A percentile compares a stretch with the other conserved stretches of the same genome.
phyloP scores from a whole-genome alignment of 2,329 filamentous ascomycete species.

The Lecanosticta acicola region DNA sequence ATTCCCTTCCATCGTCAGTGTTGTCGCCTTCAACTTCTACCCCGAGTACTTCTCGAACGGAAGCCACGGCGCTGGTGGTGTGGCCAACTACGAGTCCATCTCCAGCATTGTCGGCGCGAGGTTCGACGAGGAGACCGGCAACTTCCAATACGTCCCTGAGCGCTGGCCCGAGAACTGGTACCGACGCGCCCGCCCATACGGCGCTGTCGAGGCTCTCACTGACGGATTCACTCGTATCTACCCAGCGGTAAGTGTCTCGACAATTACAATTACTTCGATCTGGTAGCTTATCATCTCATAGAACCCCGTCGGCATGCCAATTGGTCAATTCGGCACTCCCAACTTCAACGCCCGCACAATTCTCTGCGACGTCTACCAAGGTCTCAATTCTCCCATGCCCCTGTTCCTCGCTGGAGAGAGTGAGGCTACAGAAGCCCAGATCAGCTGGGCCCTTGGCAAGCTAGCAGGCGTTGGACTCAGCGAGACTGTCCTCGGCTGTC shows the following conservation, averaged over 20 bases:
- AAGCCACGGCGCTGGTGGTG: constrained; percentile 34
- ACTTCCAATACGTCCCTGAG: constrained; percentile 30
- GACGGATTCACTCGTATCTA: constrained; percentile 34
- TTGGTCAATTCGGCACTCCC: constrained; percentile 29
- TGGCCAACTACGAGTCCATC: constrained; percentile 32
- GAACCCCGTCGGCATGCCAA: constrained; percentile 30
- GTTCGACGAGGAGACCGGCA: constrained; percentile 20
- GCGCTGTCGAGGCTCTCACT: constrained; percentile 28
- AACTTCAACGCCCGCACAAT: constrained; percentile 31
- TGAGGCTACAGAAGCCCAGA: constrained; percentile 20
- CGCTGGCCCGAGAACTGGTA: constrained; percentile 28
- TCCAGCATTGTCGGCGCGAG: constrained; percentile 27
- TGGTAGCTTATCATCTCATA: neutral
- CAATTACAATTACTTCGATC: no score
- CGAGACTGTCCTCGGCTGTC: constrained; percentile 33
- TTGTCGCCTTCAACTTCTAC: constrained; percentile 30
- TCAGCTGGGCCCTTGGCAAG: constrained; percentile 31
- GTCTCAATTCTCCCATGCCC: constrained; percentile 34
- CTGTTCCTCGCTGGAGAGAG: constrained; percentile 27
- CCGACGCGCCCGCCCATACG: constrained; percentile 26
- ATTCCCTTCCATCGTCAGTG: constrained; percentile 29
- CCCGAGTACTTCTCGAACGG: constrained; percentile 34
- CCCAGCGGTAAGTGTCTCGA: constrained; percentile 18
- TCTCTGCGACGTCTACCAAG: constrained; percentile 34
- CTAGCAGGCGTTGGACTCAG: constrained; percentile 28